Evolutionary conservation across 768 basidiomycete species (phyloP), one percentile per base, ranked within the genome.

Genomic region (Astraeus odoratus): DNA sequence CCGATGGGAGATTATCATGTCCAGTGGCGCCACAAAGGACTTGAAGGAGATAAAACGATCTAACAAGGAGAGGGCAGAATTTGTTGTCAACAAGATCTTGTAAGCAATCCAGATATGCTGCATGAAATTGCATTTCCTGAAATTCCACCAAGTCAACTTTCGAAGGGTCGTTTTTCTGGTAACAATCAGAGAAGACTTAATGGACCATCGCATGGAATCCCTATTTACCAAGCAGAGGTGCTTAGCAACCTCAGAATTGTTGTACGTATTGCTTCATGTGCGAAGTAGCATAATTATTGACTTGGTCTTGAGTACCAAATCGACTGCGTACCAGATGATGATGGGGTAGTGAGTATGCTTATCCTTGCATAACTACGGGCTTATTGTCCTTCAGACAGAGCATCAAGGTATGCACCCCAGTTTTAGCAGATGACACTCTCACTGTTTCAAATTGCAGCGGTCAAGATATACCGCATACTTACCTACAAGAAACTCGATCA

Each of bases 161-260:
- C 81, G 0, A 68, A 70, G 23, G 81, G 81, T 0, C 72, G 77
- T 49, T 81, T 83, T 51, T 81, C 80, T 2, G 66, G 69, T 18
- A 75, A 79, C 51, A 82, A 81, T 52, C 77, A 81, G 50, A 79
- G 79, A 57, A 60, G 68, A 6, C 60, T 81, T 26, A 74, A 63
- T 8, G 70, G 72, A 1, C 41, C 57, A 0, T 61, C 64, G 22
- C 60, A 57, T 15, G 68, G 71, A 5, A 59, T 81, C 8, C 76
- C 79, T 0, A 69, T 82, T 5, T 82, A 69, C 50, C 78, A 81
- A 56, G 80, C 81, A 0, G 81, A 80, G 56, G 76, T 81, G 69
- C 72, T 71, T 5, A 51, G 66, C 1, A 70, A 76, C 51, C 52
- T 65, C 3, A 60, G 76, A 26, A 51, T 78, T 16, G 64, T 78